Evolutionary conservation across 148 eudicot genomes (phyloP).

Genomic region (Nepenthes gracilis): DNA sequence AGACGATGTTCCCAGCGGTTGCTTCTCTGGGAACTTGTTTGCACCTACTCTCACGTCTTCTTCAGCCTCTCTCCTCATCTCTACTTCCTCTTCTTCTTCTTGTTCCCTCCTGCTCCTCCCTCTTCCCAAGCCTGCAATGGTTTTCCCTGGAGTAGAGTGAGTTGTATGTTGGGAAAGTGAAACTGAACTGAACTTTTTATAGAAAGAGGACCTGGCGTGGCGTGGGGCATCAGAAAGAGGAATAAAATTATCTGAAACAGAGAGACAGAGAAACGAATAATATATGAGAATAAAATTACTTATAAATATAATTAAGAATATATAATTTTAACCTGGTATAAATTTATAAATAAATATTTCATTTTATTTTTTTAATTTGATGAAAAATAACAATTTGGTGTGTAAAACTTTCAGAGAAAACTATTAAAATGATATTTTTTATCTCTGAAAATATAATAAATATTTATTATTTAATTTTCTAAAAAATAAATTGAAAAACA

Average conservation of each 20-base stretch:
- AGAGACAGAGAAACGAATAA: not conserved
- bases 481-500: no score
- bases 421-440: no score
- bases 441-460: no score
- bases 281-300: no score
- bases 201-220: not conserved
- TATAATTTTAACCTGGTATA: no score
- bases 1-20: conserved; percentile 32
- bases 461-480: no score
- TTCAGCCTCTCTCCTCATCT: conserved; percentile 17
- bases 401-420: no score
- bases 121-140: not conserved
- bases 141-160: not conserved
- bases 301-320: no score
- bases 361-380: no score
- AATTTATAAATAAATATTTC: no score
- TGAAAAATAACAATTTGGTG: no score
- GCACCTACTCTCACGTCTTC: conserved; percentile 37
- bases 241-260: not conserved
- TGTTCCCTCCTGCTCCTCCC: conserved; percentile 5
- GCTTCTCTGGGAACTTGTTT: conserved; percentile 33
- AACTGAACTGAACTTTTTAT: not conserved
- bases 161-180: no score
- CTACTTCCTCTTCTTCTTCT: conserved; percentile 11
- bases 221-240: not conserved